Evolutionary conservation across 345 rosid genomes (phyloP).

Genomic region (Capsella bursapastoris): DNA sequence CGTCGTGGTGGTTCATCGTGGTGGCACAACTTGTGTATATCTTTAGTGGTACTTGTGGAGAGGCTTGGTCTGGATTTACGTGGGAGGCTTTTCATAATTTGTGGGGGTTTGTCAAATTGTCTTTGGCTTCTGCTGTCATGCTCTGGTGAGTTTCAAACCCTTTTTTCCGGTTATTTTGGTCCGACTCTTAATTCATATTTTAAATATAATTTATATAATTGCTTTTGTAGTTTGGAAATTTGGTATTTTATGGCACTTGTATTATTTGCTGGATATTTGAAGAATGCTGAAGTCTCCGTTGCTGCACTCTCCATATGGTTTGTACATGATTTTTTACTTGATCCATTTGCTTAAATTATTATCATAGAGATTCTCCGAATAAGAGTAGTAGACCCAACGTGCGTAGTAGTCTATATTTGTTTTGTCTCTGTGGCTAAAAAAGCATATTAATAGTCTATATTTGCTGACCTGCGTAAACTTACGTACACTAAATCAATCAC

Average conservation of each 20-base stretch:
- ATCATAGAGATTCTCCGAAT: constrained; percentile 2
- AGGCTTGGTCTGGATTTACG: constrained; percentile 83
- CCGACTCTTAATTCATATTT: neutral
- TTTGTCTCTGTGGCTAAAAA: neutral
- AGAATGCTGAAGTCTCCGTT: constrained; percentile 64
- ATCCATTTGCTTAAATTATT: neutral
- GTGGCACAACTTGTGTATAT: constrained; percentile 66
- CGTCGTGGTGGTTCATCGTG: constrained; percentile 72
- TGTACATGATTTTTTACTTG: constrained; percentile 6
- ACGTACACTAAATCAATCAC: neutral
- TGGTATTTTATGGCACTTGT: constrained; percentile 79
- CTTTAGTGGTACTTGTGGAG: constrained; percentile 68
- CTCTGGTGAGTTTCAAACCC: constrained; percentile 60
- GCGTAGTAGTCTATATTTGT: constrained; percentile 24
- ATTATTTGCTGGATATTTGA: constrained; percentile 67
- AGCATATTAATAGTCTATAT: too few species aligned
- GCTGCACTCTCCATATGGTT: constrained; percentile 78
- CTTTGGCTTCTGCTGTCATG: constrained; percentile 91
- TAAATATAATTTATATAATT: neutral
- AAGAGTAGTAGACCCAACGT: constrained; percentile 31
- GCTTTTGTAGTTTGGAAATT: constrained; percentile 60
- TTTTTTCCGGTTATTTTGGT: neutral
- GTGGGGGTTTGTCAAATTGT: constrained; percentile 73
- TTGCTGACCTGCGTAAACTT: neutral
- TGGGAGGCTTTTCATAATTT: constrained; percentile 77